Evolutionary conservation across 2,329 filamentous ascomycete genomes (phyloP), one percentile per base, ranked within the genome.

Genomic region (Cytospora mali): DNA sequence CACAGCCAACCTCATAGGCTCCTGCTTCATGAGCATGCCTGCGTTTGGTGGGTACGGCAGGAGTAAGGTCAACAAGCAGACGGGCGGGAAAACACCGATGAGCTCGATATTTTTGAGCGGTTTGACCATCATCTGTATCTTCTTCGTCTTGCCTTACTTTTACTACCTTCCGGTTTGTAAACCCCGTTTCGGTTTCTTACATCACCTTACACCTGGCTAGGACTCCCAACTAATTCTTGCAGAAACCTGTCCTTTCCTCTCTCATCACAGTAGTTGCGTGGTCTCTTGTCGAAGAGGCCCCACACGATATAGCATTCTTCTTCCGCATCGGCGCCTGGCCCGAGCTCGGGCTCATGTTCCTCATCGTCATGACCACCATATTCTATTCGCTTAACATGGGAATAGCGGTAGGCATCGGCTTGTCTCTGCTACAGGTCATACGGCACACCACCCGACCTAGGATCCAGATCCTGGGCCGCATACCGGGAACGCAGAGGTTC

Each of bases 191-290:
- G 31, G 18, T 23, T 60, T 11, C 6, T 58, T 23, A n/a, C n/a
- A n/a, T 29, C 49, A 50, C 21, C 63, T 68, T 48, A 68, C 28
- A 46, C 23, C 14, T 39, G 31, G 23, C 21, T 28, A 10, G 21
- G 29, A 6, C 6, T 31, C 7, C 9, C 23, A 25, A 31, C 64
- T 66, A 35, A 66, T 42, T 11, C 39, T 9, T 18, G n/a, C 69
- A 95, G 89, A 97, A 97, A 89, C 92, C 92, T 5, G 93, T 98
- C 1, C 84, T 99, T 23, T 96, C 89, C 21, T 86, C 94, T 21
- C 95, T 98, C 87, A 96, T 99, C 65, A 93, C 91, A 16, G 94
- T 97, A 2, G 94, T 99, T 28, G 95, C 95, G 23, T 97, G 90
- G 79, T 95, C 93, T 23, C 84, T 99, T 7, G 91, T 98, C 65